Conservation (phyloP, 1,139 yeast genomes). For the Geotrichum carabidarum region DNA sequence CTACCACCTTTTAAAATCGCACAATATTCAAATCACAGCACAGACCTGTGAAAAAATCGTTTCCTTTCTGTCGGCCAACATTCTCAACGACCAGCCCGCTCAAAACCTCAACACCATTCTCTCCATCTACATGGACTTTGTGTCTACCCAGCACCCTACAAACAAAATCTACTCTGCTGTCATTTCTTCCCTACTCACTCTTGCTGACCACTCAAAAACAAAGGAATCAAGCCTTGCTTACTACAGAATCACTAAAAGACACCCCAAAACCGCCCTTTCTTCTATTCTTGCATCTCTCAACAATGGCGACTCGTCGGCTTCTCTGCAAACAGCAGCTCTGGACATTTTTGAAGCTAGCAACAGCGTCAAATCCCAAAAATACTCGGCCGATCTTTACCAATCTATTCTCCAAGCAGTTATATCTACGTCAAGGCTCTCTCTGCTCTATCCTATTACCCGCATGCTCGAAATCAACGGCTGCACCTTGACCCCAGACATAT, state of each 20-base stretch:
- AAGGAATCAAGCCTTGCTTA: slow-evolving; percentile 16
- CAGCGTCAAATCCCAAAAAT: slow-evolving; percentile 24
- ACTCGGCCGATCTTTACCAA: slow-evolving; percentile 21
- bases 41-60: slow-evolving; percentile 1
- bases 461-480: slow-evolving; percentile 10
- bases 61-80: slow-evolving; percentile 3
- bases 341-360: slow-evolving; percentile 31
- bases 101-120: slow-evolving; percentile 10
- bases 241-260: slow-evolving; percentile 15
- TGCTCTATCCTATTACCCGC: slow-evolving; percentile 14
- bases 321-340: slow-evolving; percentile 29
- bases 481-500: slow-evolving; percentile 11
- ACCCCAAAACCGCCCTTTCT: slow-evolving; percentile 8
- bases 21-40: slow-evolving; percentile 2
- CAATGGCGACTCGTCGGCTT: slow-evolving; percentile 21
- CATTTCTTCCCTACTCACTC: slow-evolving; percentile 28
- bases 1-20: slow-evolving; percentile 8
- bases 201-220: slow-evolving; percentile 23
- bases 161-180: slow-evolving; percentile 33
- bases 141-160: slow-evolving; percentile 27
- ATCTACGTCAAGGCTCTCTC: slow-evolving; percentile 15
- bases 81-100: background rate
- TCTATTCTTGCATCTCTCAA: slow-evolving; percentile 19
- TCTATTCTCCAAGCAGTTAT: slow-evolving; percentile 23
- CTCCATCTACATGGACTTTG: slow-evolving; percentile 11